Evolutionary conservation across 176 grass and related monocot species (phyloP).

Genomic region (Eleusine indica): DNA sequence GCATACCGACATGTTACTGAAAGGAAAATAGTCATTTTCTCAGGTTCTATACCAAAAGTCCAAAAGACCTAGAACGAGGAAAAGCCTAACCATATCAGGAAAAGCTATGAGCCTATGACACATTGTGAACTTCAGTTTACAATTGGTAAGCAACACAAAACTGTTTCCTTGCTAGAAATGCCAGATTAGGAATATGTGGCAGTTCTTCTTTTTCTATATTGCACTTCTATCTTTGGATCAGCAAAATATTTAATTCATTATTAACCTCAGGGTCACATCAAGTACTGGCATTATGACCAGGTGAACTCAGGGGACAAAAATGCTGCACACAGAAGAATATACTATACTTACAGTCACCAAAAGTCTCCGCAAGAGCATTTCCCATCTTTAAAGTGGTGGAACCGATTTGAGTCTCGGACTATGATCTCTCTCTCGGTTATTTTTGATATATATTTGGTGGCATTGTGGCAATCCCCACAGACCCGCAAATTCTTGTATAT

Average conservation of each 20-base stretch:
- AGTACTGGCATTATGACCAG: slow-evolving; percentile 17
- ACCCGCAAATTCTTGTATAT: slow-evolving; percentile 77
- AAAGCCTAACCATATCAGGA: background rate
- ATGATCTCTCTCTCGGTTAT: slow-evolving; percentile 74
- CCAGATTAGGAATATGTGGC: background rate
- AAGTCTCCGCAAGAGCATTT: slow-evolving; percentile 79
- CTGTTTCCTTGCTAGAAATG: slow-evolving; percentile 4
- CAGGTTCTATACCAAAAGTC: slow-evolving; percentile 2
- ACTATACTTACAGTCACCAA: slow-evolving; percentile 50
- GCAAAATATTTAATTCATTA: slow-evolving; percentile 30
- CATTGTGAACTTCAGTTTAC: background rate
- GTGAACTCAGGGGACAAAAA: background rate
- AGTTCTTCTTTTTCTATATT: background rate
- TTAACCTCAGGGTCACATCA: background rate
- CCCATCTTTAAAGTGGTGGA: slow-evolving; percentile 79
- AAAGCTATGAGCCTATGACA: background rate
- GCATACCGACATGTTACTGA: background rate
- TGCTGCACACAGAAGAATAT: slow-evolving; percentile 13
- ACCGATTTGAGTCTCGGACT: slow-evolving; percentile 76
- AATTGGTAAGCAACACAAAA: background rate
- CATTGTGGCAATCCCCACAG: slow-evolving; percentile 82
- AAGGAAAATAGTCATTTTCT: background rate
- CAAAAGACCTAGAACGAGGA: background rate
- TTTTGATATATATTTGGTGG: slow-evolving; percentile 77
- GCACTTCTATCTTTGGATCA: slow-evolving; percentile 32